Percentiles rank a stretch among this genome's conserved stretches.
phyloP scores from a whole-genome alignment of 2,329 filamentous ascomycete genomes.

The Fusarium phyllophilum region DNA sequence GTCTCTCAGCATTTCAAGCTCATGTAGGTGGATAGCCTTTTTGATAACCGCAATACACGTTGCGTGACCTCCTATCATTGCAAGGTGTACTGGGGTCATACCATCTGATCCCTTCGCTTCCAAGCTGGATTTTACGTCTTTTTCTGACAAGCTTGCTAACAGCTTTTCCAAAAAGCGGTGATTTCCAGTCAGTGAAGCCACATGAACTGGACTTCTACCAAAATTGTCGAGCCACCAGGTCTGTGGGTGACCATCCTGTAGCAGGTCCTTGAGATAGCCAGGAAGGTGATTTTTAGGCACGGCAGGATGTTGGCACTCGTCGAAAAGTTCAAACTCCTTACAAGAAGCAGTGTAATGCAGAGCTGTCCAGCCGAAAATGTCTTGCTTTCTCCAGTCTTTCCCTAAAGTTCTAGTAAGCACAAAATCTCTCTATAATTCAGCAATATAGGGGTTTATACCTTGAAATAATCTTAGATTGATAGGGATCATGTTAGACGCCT shows the following conservation, averaged over 20 bases:
- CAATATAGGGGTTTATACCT: background rate
- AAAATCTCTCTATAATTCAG: background rate
- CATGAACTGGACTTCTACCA: background rate
- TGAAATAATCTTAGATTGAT: background rate
- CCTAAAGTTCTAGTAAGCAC: background rate
- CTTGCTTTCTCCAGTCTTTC: background rate
- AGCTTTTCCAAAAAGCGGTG: rapidly evolving
- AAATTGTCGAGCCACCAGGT: background rate
- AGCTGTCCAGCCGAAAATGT: background rate
- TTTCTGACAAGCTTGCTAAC: rapidly evolving
- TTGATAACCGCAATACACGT: background rate
- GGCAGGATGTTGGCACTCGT: background rate
- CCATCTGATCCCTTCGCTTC: background rate
- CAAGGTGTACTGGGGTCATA: background rate
- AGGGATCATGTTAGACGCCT: background rate
- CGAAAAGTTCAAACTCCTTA: rapidly evolving
- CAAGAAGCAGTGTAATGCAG: background rate
- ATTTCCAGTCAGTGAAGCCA: background rate
- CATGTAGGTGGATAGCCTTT: background rate
- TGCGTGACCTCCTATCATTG: background rate
- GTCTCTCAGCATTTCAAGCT: background rate
- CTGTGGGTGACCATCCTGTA: background rate
- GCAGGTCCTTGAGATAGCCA: background rate
- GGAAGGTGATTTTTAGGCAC: too few species aligned
- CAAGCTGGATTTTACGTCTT: background rate